Percentiles rank a stretch among this genome's conserved stretches.
These are phyloP conservation scores for Cucumis sativus DNA, from an alignment of 306 rosid species.

Conservation along the genomic window Cucumber_9930_V3 NC_026659.2:23895001-23895500, in stretches of 20 bases:
- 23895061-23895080: not conserved
- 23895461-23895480: not conserved
- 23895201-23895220: not conserved
- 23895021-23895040: not conserved
- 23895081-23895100: not conserved
- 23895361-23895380: no score
- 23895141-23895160: not conserved
- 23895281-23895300: not conserved
- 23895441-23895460: no score
- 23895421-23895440: not conserved
- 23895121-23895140: not conserved
- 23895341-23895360: not conserved
- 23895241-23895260: no score
- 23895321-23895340: not conserved
- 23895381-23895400: not conserved
- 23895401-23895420: not conserved
- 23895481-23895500: not conserved
- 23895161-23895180: not conserved
- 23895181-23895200: not conserved
- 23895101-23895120: not conserved
- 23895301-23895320: not conserved
- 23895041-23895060: not conserved
- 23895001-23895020: not conserved
- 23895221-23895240: no score
- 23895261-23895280: not conserved